Percentiles rank a stretch among this genome's conserved stretches.
These are phyloP conservation scores for Tephrocybe sp. DNA, from an alignment of 768 basidiomycete genomes.

Conservation along the genomic window DNA sequence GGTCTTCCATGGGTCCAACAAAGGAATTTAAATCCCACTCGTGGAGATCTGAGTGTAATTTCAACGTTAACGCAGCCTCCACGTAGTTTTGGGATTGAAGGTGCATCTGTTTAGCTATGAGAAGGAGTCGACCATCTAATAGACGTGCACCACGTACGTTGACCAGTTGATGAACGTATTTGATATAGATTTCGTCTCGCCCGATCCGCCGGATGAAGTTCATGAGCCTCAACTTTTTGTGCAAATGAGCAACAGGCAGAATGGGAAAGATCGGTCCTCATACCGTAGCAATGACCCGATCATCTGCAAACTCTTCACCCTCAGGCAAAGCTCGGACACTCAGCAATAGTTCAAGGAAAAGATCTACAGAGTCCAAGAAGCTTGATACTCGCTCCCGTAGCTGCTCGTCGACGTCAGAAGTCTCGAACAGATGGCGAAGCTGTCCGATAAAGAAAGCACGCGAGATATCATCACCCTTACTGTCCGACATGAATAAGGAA, in stretches of 20 bases:
- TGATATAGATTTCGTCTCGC: constrained; percentile 90
- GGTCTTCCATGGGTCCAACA: constrained; percentile 84
- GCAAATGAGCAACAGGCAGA: constrained; percentile 6
- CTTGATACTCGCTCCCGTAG: constrained; percentile 73
- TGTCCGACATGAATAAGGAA: constrained; percentile 89
- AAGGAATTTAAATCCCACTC: constrained; percentile 85
- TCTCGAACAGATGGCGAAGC: constrained; percentile 85
- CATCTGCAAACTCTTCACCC: constrained; percentile 92
- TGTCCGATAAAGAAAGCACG: constrained; percentile 92
- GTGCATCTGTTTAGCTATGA: constrained; percentile 60
- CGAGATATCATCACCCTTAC: constrained; percentile 87
- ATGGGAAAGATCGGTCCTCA: constrained; percentile 14
- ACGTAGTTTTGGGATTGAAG: constrained; percentile 87
- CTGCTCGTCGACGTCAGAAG: constrained; percentile 74
- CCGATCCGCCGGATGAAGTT: constrained; percentile 92
- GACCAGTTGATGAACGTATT: constrained; percentile 94
- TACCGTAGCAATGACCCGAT: constrained; percentile 90
- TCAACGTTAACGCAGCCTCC: constrained; percentile 91
- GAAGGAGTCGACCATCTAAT: constrained; percentile 4
- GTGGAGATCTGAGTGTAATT: constrained; percentile 90
- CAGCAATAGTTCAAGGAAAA: constrained; percentile 88
- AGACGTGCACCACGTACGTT: constrained; percentile 51
- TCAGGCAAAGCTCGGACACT: constrained; percentile 88
- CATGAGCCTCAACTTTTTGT: constrained; percentile 74
- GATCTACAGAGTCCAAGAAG: constrained; percentile 88